These are phyloP conservation scores for Mycena metata DNA, from an alignment of 768 basidiomycete species.

Conservation along the genomic window DNA sequence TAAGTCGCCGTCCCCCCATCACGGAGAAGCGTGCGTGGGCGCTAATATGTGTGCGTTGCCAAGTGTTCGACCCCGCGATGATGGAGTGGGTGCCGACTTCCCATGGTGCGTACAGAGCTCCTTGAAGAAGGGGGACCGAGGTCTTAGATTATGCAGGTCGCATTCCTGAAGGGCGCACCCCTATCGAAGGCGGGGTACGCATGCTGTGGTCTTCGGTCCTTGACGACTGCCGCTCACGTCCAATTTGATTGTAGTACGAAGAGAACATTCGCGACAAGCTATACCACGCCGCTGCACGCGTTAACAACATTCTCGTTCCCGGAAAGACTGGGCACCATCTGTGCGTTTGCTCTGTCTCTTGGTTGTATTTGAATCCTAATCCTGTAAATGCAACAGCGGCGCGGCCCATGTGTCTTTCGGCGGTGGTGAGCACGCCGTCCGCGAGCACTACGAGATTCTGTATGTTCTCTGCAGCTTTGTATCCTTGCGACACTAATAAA, in stretches of 20 bases:
- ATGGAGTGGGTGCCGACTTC: constrained; percentile 84
- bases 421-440: constrained; percentile 57
- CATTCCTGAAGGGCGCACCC: constrained; percentile 50
- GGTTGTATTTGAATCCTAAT: neutral
- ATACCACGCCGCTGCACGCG: constrained; percentile 22
- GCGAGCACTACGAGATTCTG: constrained; percentile 63
- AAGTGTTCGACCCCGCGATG: constrained; percentile 65
- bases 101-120: constrained; percentile 55
- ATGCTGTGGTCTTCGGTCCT: neutral
- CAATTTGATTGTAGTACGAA: constrained; percentile 21
- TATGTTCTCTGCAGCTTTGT: constrained; percentile 45
- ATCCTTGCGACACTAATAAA: neutral
- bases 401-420: constrained; percentile 62
- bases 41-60: neutral
- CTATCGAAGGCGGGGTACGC: constrained; percentile 37
- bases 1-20: neutral
- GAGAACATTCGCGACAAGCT: constrained; percentile 34
- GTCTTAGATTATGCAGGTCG: constrained; percentile 47
- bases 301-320: constrained; percentile 24
- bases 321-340: constrained; percentile 32
- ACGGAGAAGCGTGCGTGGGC: neutral
- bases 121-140: no score
- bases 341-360: constrained; percentile 10
- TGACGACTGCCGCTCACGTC: neutral
- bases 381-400: constrained; percentile 43